phyloP scores from a whole-genome alignment of 805 yeast species.

The Yarrowia divulgata region DNA sequence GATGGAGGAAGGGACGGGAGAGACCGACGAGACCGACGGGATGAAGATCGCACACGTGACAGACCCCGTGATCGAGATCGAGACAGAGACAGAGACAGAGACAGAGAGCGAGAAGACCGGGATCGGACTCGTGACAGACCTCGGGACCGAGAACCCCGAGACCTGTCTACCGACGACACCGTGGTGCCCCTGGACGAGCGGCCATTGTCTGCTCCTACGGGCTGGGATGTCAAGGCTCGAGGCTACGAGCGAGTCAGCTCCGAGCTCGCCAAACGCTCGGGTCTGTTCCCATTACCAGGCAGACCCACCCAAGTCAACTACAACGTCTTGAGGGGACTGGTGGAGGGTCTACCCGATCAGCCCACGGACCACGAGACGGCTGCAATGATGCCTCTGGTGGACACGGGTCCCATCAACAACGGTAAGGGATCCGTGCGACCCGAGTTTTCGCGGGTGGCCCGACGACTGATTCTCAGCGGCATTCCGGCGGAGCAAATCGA shows the following conservation, averaged over 20 bases:
- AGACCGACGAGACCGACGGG: not conserved
- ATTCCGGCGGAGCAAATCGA: slow-evolving; percentile 34
- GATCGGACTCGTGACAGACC: slow-evolving; percentile 43
- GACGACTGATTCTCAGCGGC: slow-evolving; percentile 36
- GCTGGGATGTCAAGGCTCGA: slow-evolving; percentile 63
- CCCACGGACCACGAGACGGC: slow-evolving; percentile 37
- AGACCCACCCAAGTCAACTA: slow-evolving; percentile 48
- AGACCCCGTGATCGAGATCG: slow-evolving; percentile 4
- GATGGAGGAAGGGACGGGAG: not conserved
- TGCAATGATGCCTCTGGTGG: slow-evolving; percentile 27
- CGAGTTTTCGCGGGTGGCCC: slow-evolving; percentile 33
- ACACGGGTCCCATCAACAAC: slow-evolving; percentile 31
- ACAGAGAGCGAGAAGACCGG: slow-evolving; percentile 42
- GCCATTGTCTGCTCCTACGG: not conserved
- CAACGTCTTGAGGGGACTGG: slow-evolving; percentile 29
- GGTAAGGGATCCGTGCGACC: slow-evolving; percentile 37
- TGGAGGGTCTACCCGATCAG: slow-evolving; percentile 40
- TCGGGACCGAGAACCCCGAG: slow-evolving; percentile 45
- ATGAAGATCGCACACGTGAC: slow-evolving; percentile 5
- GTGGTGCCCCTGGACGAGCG: slow-evolving; percentile 22
- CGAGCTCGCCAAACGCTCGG: slow-evolving; percentile 78
- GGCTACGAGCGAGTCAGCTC: slow-evolving; percentile 79
- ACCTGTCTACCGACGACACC: slow-evolving; percentile 35
- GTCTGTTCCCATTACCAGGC: slow-evolving; percentile 73
- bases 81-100: slow-evolving; percentile 42